A percentile compares a stretch with the other conserved stretches of the same genome.
Conservation (phyloP, 345 rosid genomes). For the Noccaea bulbosa region DNA sequence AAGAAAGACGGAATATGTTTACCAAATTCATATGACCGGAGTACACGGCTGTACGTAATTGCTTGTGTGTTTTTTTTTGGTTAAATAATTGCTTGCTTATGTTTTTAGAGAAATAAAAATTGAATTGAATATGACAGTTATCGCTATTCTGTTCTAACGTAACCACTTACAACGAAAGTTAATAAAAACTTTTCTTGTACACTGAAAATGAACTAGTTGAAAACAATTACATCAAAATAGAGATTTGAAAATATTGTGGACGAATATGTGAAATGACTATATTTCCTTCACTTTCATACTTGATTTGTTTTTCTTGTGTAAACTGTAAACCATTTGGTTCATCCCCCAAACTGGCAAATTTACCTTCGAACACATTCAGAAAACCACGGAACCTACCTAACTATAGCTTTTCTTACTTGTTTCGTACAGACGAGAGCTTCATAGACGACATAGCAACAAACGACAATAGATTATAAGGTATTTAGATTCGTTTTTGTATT, state of each 20-base stretch:
- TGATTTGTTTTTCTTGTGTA: conserved; percentile 1
- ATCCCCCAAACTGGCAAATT: neutral
- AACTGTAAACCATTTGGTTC: neutral
- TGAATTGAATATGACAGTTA: neutral
- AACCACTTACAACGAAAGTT: neutral
- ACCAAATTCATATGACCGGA: neutral
- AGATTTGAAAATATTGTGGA: neutral
- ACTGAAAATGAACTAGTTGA: no score
- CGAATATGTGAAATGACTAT: neutral
- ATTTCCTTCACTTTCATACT: conserved; percentile 11
- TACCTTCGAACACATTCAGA: neutral
- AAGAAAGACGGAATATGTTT: neutral
- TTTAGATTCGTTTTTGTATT: conserved; percentile 8
- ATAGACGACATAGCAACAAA: conserved; percentile 21
- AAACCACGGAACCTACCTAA: neutral
- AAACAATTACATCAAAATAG: no score
- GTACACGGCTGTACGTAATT: neutral
- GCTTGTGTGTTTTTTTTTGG: neutral
- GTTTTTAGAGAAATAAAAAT: neutral
- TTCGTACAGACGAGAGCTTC: conserved; percentile 1
- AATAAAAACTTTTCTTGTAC: no score
- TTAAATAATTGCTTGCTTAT: no score
- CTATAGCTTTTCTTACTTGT: no score
- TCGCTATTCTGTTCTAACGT: neutral
- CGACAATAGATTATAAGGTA: conserved; percentile 11